Base-by-base conservation (phyloP, 1,139 yeast genomes). In the Arxiozyma heterogenica region DNA sequence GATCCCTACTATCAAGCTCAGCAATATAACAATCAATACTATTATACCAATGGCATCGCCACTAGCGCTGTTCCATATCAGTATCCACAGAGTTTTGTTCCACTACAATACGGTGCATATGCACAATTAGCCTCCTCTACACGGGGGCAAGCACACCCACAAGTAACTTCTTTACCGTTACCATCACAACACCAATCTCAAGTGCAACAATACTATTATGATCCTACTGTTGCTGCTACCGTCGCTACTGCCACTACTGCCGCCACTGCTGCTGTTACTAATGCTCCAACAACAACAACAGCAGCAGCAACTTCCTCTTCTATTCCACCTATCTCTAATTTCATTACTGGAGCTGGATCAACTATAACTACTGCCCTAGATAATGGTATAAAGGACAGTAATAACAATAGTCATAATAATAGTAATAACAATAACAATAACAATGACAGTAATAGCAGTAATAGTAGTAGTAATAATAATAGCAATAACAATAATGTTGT, bases 351-450 rank as follows among this genome's bases (percentile, higher is more conserved):
- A 12, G 3, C 15, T 30, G 39, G 39, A 4, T 15, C 39, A 34
- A 12, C 4, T 34, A 34, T 34, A 34, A 12, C 18, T 22, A 43
- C 4, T 43, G 23, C 18, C 18, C 17, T 22, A n/a, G 27, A 43
- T 12, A 43, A 22, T 23, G 27, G 27, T 43, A 23, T 21, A 11
- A 22, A 22, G 17, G 18, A 17, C 17, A 43, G 27, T 43, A 21
- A 43, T 22, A 43, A 7, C 9, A 43, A 21, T 12, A 57, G 50
- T 56, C 53, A 45, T 56, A 51, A 50, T 49, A 55, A 53, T 55
- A 44, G 48, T 59, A 58, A 49, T 61, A 53, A 49, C 58, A 44
- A 22, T 21, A 43, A 20, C 25, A 23, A 4, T 23, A 23, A 23
- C 25, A 23, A 23, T 23, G 6, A 23, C 6, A 23, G 6, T 6